Percentiles rank a stretch among this genome's conserved stretches.
Conservation (phyloP, 2,329 filamentous ascomycete genomes). For the Diplodia scrobiculata region DNA sequence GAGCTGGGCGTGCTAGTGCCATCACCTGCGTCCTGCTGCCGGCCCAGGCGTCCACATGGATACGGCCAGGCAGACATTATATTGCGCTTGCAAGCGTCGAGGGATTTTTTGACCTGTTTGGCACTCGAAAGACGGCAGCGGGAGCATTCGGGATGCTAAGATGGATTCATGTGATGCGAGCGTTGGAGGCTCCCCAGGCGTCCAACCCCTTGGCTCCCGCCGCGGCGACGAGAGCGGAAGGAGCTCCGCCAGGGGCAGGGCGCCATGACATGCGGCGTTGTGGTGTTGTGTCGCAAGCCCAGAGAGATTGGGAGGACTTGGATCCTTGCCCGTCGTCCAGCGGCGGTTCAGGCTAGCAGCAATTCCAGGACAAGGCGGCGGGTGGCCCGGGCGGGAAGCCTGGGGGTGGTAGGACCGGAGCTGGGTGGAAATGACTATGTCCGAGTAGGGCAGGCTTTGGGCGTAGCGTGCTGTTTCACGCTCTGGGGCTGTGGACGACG, state of each 20-base stretch:
- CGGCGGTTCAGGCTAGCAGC: slow-evolving; percentile 20
- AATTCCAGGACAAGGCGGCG: neutral
- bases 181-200: slow-evolving; percentile 6
- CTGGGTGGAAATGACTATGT: slow-evolving; percentile 18
- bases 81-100: neutral
- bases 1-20: neutral
- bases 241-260: slow-evolving; percentile 21
- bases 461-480: slow-evolving; percentile 17
- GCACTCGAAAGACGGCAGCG: neutral
- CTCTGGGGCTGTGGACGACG: slow-evolving; percentile 8
- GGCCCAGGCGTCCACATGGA: neutral
- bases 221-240: slow-evolving; percentile 10
- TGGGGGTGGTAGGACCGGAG: slow-evolving; percentile 15
- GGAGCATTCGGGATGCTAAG: neutral
- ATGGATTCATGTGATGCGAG: neutral
- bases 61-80: neutral
- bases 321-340: slow-evolving; percentile 9
- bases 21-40: neutral
- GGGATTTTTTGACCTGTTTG: slow-evolving; percentile 3
- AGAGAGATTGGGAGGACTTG: slow-evolving; percentile 22
- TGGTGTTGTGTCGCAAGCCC: slow-evolving; percentile 24
- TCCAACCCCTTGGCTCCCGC: slow-evolving; percentile 25
- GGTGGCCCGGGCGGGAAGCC: slow-evolving; percentile 9
- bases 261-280: slow-evolving; percentile 23
- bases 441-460: neutral